Conservation (phyloP, 2,329 filamentous ascomycete species). For the Pseudonectria buxi region DNA sequence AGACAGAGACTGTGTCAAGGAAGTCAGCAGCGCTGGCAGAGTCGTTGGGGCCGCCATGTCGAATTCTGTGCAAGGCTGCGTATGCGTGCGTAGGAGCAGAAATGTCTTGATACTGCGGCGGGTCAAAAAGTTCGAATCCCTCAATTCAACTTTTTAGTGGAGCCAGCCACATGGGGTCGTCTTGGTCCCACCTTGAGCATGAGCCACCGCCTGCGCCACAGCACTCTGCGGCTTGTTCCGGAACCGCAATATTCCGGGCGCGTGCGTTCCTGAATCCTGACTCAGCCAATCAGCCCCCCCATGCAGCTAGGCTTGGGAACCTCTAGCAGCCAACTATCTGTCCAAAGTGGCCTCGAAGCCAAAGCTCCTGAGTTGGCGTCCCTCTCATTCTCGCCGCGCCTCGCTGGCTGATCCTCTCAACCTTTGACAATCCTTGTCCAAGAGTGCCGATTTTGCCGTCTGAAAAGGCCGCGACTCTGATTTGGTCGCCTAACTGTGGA, state of each 20-base stretch:
- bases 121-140: constrained; percentile 18
- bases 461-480: background rate
- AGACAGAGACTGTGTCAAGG: constrained; percentile 51
- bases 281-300: too few species aligned
- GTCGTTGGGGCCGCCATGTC: constrained; percentile 44
- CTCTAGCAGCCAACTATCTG: constrained; percentile 4
- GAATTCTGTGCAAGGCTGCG: constrained; percentile 18
- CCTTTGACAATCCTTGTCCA: too few species aligned
- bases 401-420: constrained; percentile 12
- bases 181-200: too few species aligned
- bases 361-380: constrained; percentile 17
- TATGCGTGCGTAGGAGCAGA: constrained; percentile 3
- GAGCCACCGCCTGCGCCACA: too few species aligned
- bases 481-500: too few species aligned
- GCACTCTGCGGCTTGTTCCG: background rate
- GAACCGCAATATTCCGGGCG: background rate
- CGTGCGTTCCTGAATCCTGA: background rate
- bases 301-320: too few species aligned
- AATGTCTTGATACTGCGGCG: constrained; percentile 6
- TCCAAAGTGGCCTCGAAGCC: constrained; percentile 9
- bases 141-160: constrained; percentile 25
- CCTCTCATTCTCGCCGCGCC: constrained; percentile 11
- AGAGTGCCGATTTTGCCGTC: background rate
- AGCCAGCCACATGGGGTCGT: constrained; percentile 7
- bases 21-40: constrained; percentile 44